These are phyloP conservation scores for Torulaspora delbrueckii DNA, from an alignment of 805 yeast species.

Conservation along the genomic window DNA sequence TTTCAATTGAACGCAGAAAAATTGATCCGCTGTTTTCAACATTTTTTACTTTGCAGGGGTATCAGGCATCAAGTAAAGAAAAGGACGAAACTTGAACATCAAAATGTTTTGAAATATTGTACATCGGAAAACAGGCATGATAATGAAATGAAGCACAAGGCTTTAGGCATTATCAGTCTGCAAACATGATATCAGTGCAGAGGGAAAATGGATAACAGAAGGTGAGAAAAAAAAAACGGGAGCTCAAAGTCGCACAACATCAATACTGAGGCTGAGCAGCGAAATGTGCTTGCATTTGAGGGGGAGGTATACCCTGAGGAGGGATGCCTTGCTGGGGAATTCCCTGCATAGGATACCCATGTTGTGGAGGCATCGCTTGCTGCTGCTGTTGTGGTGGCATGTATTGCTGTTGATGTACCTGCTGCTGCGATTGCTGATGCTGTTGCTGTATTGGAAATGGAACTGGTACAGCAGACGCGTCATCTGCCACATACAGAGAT, in stretches of 20 bases:
- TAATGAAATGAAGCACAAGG: background rate
- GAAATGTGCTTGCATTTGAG: slow-evolving; percentile 13
- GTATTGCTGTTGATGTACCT: slow-evolving; percentile 27
- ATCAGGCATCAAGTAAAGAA: background rate
- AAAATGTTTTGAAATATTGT: background rate
- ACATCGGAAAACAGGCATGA: slow-evolving; percentile 1
- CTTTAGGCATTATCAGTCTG: too few relatives aligned
- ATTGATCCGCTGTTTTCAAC: background rate
- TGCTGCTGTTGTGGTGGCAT: slow-evolving; percentile 23
- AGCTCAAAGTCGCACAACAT: background rate
- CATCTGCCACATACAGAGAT: slow-evolving; percentile 80
- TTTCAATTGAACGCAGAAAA: background rate
- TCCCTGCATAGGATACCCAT: slow-evolving; percentile 24
- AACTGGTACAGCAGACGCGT: slow-evolving; percentile 68
- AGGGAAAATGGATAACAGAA: background rate
- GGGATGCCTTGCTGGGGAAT: slow-evolving; percentile 12
- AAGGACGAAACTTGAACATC: background rate
- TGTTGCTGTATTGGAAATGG: slow-evolving; percentile 65
- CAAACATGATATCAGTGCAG: background rate
- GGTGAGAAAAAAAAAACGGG: background rate
- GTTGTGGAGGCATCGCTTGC: slow-evolving; percentile 21
- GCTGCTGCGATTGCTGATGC: slow-evolving; percentile 31
- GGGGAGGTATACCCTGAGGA: slow-evolving; percentile 16
- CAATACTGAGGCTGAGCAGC: slow-evolving; percentile 9
- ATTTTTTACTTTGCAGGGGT: background rate